Conservation (phyloP, 2,329 filamentous ascomycete genomes). For the Trichoderma gracile region DNA sequence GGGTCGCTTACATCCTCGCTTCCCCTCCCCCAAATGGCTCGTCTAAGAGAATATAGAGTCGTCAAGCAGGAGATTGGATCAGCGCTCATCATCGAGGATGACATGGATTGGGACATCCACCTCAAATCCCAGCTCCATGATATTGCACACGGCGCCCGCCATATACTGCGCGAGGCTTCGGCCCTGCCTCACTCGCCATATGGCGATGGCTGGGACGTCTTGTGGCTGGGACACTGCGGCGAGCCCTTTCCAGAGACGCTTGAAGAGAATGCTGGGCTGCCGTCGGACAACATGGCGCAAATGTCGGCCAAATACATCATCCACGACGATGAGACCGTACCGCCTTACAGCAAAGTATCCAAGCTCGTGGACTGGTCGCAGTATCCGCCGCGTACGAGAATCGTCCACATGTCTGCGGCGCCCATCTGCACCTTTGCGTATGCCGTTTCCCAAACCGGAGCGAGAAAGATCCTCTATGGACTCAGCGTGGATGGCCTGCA, state of each 20-base stretch:
- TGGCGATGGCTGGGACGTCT: slow-evolving; percentile 52
- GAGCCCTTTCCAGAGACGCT: slow-evolving; percentile 36
- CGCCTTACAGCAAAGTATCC: background rate
- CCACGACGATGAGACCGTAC: slow-evolving; percentile 8
- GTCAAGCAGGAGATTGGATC: slow-evolving; percentile 38
- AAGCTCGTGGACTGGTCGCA: slow-evolving; percentile 2
- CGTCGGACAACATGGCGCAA: background rate
- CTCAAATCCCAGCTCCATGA: slow-evolving; percentile 33
- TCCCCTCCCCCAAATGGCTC: too few relatives aligned
- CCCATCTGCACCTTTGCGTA: slow-evolving; percentile 48
- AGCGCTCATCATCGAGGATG: slow-evolving; percentile 48
- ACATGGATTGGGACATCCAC: slow-evolving; percentile 48
- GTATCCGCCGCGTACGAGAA: slow-evolving; percentile 44
- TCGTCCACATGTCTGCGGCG: slow-evolving; percentile 45
- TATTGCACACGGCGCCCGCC: slow-evolving; percentile 21
- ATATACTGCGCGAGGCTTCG: background rate
- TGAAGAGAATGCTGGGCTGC: slow-evolving; percentile 2
- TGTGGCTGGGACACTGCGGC: slow-evolving; percentile 53
- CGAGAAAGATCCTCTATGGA: slow-evolving; percentile 43
- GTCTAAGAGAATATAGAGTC: slow-evolving; percentile 32
- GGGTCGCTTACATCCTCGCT: background rate
- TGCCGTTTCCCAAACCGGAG: slow-evolving; percentile 46
- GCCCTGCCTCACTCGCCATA: slow-evolving; percentile 41
- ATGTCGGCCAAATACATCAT: slow-evolving; percentile 9
- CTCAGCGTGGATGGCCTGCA: slow-evolving; percentile 29